Evolutionary conservation across 1,139 yeast species (phyloP), one percentile per base, ranked within the genome.

Genomic region (Blastobotrys illinoisensis): DNA sequence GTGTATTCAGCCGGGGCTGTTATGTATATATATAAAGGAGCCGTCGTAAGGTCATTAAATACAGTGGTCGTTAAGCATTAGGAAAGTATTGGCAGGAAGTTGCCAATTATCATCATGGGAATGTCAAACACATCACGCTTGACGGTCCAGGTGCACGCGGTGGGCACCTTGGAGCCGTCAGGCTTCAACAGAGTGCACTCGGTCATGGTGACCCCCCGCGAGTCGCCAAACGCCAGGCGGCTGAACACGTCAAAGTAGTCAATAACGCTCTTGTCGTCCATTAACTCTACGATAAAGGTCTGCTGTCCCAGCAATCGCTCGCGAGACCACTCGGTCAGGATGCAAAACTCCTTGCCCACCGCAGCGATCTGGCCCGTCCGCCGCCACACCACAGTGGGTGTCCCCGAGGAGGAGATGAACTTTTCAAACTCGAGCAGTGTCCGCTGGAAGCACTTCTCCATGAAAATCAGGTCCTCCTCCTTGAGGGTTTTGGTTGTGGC

Each of bases 61-160:
- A 26, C 9, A n/a, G 40, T 6, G 40, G 40, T 32, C 40, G 40
- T 32, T 32, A 32, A n/a, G 40, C 16, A 13, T 46, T 53, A 60
- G 16, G 61, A 57, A 43, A 65, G 51, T 28, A 65, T 64, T 1
- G 97, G 97, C 63, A 91, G 73, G 67, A 91, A 93, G 66, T 89
- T 93, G 24, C 97, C 98, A 46, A 93, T 81, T 46, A 93, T 86
- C 96, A 91, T 91, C 91, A 93, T 86, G 14, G 98, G 97, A 53
- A 90, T 83, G 65, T 90, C 96, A 71, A 90, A 91, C 52, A 88
- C 82, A 70, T 91, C 97, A 61, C 96, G 75, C 64, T 88, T 88
- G 23, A 93, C 74, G 0, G 98, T 93, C 95, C 97, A 88, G 66
- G 88, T 85, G 65, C 96, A 86, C 19, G 90, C 81, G 0, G 96